Evolutionary conservation across 768 basidiomycete species (phyloP).

Genomic region (Vishniacozyma victoriae): DNA sequence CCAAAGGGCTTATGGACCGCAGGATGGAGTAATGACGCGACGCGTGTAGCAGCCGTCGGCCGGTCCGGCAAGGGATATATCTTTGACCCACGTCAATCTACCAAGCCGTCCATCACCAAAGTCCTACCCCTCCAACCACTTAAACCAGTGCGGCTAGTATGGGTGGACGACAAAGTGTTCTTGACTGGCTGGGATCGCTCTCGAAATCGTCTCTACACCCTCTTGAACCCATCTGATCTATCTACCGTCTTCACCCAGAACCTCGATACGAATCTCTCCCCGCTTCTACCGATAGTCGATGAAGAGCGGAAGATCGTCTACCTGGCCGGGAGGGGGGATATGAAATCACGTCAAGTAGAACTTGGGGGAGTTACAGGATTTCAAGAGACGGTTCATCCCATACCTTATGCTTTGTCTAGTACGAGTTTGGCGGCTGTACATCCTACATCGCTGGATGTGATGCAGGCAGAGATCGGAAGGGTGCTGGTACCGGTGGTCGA

Average conservation of each 20-base stretch:
- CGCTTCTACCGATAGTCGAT: slow-evolving; percentile 42
- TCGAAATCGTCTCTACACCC: slow-evolving; percentile 42
- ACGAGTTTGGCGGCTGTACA: slow-evolving; percentile 34
- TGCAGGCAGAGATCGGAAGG: slow-evolving; percentile 47
- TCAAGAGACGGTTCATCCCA: slow-evolving; percentile 36
- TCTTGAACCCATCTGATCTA: slow-evolving; percentile 20
- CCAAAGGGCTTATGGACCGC: slow-evolving; percentile 31
- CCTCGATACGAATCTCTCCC: slow-evolving; percentile 44
- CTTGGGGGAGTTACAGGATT: slow-evolving; percentile 29
- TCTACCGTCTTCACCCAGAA: slow-evolving; percentile 22
- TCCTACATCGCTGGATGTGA: slow-evolving; percentile 36
- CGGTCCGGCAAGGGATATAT: slow-evolving; percentile 20
- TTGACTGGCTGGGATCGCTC: slow-evolving; percentile 30
- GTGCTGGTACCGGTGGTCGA: slow-evolving; percentile 33
- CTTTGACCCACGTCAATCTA: slow-evolving; percentile 20
- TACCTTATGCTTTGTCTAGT: slow-evolving; percentile 29
- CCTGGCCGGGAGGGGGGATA: slow-evolving; percentile 45
- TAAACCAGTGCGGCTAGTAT: slow-evolving; percentile 25
- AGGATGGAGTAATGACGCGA: slow-evolving; percentile 25
- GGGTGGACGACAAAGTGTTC: slow-evolving; percentile 29
- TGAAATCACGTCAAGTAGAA: slow-evolving; percentile 45
- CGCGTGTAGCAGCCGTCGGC: slow-evolving; percentile 20
- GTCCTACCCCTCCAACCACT: slow-evolving; percentile 21
- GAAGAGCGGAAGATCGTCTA: slow-evolving; percentile 43
- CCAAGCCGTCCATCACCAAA: slow-evolving; percentile 10